phyloP scores from a whole-genome alignment of 2,329 filamentous ascomycete species.

The Xylariaceae sp. region DNA sequence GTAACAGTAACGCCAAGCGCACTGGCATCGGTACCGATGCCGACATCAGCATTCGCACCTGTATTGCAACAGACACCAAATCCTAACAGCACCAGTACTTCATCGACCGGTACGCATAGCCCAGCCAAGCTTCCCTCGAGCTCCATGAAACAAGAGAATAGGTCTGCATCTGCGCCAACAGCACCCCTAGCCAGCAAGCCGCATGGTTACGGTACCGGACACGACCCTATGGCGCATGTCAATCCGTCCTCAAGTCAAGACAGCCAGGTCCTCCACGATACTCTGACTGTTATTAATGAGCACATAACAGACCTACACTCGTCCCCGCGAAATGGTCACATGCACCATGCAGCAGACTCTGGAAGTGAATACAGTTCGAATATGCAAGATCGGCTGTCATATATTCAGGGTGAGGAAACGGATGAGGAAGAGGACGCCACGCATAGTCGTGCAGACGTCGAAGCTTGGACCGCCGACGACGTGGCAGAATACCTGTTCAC shows the following conservation, averaged over 20 bases:
- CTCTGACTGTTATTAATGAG: conserved; percentile 92
- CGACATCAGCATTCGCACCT: conserved; percentile 24
- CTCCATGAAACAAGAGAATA: conserved; percentile 37
- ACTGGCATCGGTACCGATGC: conserved; percentile 21
- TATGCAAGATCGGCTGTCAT: conserved; percentile 72
- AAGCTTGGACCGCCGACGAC: conserved; percentile 71
- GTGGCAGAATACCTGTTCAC: conserved; percentile 88
- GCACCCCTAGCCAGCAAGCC: conserved; percentile 29
- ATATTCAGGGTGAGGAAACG: conserved; percentile 90
- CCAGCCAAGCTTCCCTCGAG: conserved; percentile 41
- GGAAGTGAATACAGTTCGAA: conserved; percentile 87
- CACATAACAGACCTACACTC: conserved; percentile 83
- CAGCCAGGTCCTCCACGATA: conserved; percentile 77
- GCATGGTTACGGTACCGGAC: conserved; percentile 34
- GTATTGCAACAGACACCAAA: conserved; percentile 27
- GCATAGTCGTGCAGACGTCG: conserved; percentile 69
- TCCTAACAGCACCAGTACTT: conserved; percentile 17
- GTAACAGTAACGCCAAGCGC: conserved; percentile 29
- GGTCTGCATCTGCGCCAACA: conserved; percentile 29
- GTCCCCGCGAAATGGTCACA: conserved; percentile 47
- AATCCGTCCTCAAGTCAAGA: conserved; percentile 47
- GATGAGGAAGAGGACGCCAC: conserved; percentile 79
- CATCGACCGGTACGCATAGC: conserved; percentile 29
- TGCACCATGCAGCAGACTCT: conserved; percentile 65
- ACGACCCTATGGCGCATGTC: conserved; percentile 40